Evolutionary conservation across 495 filamentous ascomycete genomes (phyloP), one percentile per base, ranked within the genome.

Genomic region (Neurospora africana): DNA sequence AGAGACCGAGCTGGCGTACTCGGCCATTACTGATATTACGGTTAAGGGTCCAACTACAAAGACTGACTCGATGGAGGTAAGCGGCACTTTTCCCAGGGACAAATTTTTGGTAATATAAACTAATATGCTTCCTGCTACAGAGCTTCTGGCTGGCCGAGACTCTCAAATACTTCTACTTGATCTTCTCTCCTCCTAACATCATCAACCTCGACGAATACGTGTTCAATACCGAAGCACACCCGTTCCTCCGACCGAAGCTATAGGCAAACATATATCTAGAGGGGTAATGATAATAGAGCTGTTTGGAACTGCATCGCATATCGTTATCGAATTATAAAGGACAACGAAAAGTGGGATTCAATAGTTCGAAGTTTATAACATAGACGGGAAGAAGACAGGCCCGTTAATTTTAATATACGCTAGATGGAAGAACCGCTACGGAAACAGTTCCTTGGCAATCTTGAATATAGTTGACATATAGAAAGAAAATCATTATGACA

Each of bases 171-270:
- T 92, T 93, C 70, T 95, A 93, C 73, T 80, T 95, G 37, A 87
- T 94, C 65, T 97, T 95, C 76, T 90, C 87, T n/a, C 89, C 91
- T 40, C 90, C 91, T 0, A 84, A 87, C 70, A 74, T 89, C 44
- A 82, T 93, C 23, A 91, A 87, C 79, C 80, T 95, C 75, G 89
- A 92, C 73, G 84, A 92, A 17, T 87, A 91, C 67, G 90, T 97
- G 1, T 88, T 95, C 71, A 97, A 95, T 77, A 96, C 92, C 0
- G 93, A 95, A 81, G 93, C 91, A 4, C 93, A 95, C 80, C 88
- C 91, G 2, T 86, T 97, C 39, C 76, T 76, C 69, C 76, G 83
- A 37, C 76, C 77, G 8, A 58, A 58, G 11, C 47, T 21, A 58
- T 58, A 58, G n/a, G 23, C 43, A n/a, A 15, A 27, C 21, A 27